Percentiles rank a stretch among this genome's conserved stretches.
These are phyloP conservation scores for Verticillium albo-atrum DNA, from an alignment of 2,329 filamentous ascomycete genomes.

Conservation along the genomic window DNA sequence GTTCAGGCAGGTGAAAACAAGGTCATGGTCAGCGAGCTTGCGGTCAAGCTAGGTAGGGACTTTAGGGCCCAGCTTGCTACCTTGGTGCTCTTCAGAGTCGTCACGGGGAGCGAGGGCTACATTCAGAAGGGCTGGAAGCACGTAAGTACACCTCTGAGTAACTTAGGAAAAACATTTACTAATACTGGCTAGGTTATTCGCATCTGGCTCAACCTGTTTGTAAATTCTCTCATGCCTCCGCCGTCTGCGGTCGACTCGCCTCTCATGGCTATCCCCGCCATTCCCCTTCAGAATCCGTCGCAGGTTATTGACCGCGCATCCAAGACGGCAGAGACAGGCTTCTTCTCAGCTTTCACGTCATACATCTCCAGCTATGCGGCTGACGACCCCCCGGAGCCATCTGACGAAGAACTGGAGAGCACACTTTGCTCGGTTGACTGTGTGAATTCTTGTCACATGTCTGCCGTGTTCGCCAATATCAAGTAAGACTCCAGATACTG, in stretches of 20 bases:
- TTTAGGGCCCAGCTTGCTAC: conserved; percentile 92
- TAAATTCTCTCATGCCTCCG: conserved; percentile 86
- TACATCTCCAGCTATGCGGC: conserved; percentile 99
- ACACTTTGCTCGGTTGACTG: conserved; percentile 93
- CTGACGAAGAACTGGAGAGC: conserved; percentile 93
- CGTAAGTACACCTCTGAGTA: conserved; percentile 42
- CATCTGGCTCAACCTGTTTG: conserved; percentile 92
- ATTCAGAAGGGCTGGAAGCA: conserved; percentile 75
- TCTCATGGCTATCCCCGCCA: conserved; percentile 68
- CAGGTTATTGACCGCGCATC: conserved; percentile 87
- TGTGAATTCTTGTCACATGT: conserved; percentile 82
- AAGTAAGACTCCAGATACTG: conserved; percentile 46
- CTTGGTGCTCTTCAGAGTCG: conserved; percentile 89
- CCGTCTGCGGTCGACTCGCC: conserved; percentile 64
- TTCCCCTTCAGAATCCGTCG: conserved; percentile 85
- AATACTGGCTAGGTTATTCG: conserved; percentile 66
- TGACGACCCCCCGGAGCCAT: conserved; percentile 94
- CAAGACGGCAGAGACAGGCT: conserved; percentile 71
- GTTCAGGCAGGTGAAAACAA: conserved; percentile 87
- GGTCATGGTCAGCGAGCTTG: conserved; percentile 97
- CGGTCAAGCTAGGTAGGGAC: conserved; percentile 90
- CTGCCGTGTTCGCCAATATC: conserved; percentile 78
- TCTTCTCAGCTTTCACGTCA: conserved; percentile 91
- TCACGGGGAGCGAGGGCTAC: conserved; percentile 76
- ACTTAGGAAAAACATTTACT: too few species aligned